Evolutionary conservation across 2,329 filamentous ascomycete species (phyloP), one percentile per base, ranked within the genome.

Genomic region (Claviceps humidiphila): DNA sequence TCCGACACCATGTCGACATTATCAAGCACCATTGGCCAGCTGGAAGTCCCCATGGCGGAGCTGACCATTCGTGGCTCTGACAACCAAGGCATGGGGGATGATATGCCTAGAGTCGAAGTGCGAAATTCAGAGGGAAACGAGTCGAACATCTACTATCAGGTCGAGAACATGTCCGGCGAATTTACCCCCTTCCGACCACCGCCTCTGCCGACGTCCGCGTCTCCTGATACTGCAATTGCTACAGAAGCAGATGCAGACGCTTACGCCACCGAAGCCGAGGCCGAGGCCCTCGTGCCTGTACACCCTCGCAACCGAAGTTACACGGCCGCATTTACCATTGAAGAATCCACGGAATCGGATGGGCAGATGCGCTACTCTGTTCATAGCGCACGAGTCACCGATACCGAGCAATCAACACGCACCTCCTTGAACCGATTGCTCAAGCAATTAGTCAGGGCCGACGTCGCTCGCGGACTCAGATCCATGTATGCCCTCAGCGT

Each of bases 401-500:
- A 77, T 54, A 73, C 79, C 55, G 63, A 68, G 34, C 66, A 65
- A 61, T 66, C 64, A 11, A 11, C 30, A 64, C 72, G 59, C 69
- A 75, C 75, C 48, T 90, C 89, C 64, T 73, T 88, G 30, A 80
- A 86, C 65, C 83, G 86, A 58, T 81, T 87, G 74, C 78, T 80
- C 49, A 71, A 76, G 62, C 79, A 84, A 57, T 79, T 84, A 68
- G 66, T 81, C 60, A 74, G 71, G 55, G 80, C 78, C 54, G 76
- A 81, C 57, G 75, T 80, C 52, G 70, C 72, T 50, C 71, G 74
- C 56, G 70, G 70, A 51, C 71, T 71, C 58, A 68, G 67, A 53
- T 69, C 72, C 60, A 90, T 95, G 84, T 72, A 84, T 55, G 80
- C 89, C 57, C 89, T 98, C 66, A 95, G 88, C 65, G 91, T 96